Base-by-base conservation (phyloP, 1,284 basidiomycete species). In the Veloboletus limbatus region DNA sequence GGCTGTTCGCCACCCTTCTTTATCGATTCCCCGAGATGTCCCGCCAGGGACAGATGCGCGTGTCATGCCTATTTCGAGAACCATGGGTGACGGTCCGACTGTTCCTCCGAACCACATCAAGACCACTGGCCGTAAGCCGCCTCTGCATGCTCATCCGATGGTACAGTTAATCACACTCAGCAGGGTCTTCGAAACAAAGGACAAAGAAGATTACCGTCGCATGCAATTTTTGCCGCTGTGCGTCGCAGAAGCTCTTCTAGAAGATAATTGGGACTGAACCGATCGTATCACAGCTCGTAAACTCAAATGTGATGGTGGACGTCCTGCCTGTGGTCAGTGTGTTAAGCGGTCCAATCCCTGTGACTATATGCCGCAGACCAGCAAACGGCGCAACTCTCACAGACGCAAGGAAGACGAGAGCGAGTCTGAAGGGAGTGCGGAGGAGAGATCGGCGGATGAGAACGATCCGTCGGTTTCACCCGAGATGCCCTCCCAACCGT, bases 161-260 rank as follows among this genome's bases (percentile, higher is more conserved):
- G 45, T 37, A 21, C 36, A 25, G 40, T 48, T 38, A 38, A 46
- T 34, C 35, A 24, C 35, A 6, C 44, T 47, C 17, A 8, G 27
- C 47, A 55, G 72, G 68, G 55, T 68, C 71, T 22, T 67, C 75
- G 58, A 82, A 77, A 55, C 75, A 76, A 54, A 75, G 85, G 44
- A 75, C 79, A 36, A 88, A 88, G 72, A 89, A 89, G 68, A 89
- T 88, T 47, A 87, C 83, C 16, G 85, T 89, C 40, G 86, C 86
- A 39, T 90, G 86, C 71, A 88, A 89, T 65, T 90, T 90, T 66
- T 90, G 86, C 69, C 82, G 86, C 52, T 89, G 86, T 89, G 63
- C 70, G 85, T 74, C 22, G 42, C 49, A 42, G 37, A 43, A 41
- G 35, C 28, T 48, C 38, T 44, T 50, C 11, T 49, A 25, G 40